phyloP scores from a whole-genome alignment of 2,329 filamentous ascomycete species.

The Ilyonectria mors-panacis region DNA sequence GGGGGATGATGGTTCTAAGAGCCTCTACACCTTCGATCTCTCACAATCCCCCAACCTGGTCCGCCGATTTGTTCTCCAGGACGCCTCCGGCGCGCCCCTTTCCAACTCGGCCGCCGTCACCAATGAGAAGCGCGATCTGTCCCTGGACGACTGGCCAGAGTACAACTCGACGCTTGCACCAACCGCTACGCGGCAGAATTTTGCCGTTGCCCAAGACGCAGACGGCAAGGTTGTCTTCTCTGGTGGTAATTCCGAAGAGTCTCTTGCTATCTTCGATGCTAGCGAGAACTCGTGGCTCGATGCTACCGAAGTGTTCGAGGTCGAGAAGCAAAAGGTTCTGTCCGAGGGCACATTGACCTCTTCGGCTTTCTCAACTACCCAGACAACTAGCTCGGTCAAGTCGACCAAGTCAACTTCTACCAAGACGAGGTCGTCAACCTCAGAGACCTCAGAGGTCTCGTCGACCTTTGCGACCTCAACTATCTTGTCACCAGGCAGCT shows the following conservation, averaged over 20 bases:
- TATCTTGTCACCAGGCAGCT: conserved; percentile 35
- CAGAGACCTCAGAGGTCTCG: conserved; percentile 33
- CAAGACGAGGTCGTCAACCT: conserved; percentile 45
- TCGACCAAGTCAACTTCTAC: conserved; percentile 43
- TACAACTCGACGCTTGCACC: conserved; percentile 86
- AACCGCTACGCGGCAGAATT: conserved; percentile 61
- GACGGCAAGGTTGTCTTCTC: no score
- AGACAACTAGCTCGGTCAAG: conserved; percentile 10
- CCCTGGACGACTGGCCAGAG: conserved; percentile 72
- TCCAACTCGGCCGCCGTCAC: conserved; percentile 23
- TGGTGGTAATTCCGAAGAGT: no score
- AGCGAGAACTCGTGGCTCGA: no score
- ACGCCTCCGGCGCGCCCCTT: conserved; percentile 70
- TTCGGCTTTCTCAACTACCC: background rate
- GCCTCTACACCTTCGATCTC: conserved; percentile 83
- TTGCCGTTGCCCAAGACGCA: no score
- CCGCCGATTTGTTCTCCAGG: conserved; percentile 76
- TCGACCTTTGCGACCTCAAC: conserved; percentile 48
- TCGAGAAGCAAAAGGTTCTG: conserved; percentile 50
- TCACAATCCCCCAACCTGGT: conserved; percentile 81
- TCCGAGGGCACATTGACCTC: conserved; percentile 43
- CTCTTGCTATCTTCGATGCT: no score
- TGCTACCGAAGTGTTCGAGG: no score
- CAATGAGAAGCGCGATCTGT: no score
- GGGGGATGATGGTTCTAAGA: conserved; percentile 63